A percentile compares a stretch with the other conserved stretches of the same genome.
Evolutionary conservation across 139 green algal species (phyloP).

Genomic region (Auxenochlorella pyrenoidosa): DNA sequence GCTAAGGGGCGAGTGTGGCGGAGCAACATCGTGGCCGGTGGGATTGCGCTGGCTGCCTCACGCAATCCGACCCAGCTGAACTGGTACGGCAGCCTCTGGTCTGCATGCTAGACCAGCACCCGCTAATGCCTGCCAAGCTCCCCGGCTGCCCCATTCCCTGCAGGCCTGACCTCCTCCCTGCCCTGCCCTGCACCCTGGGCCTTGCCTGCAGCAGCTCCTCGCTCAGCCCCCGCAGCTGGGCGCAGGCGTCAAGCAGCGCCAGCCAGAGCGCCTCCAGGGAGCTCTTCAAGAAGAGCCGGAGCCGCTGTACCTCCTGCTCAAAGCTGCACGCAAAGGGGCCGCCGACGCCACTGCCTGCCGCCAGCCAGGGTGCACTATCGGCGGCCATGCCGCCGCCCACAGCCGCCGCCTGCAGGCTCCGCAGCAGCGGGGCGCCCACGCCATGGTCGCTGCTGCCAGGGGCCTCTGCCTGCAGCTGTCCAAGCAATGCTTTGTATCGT

Average conservation of each 20-base stretch:
- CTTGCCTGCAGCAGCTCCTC: constrained; percentile 18
- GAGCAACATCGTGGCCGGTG: too few species aligned
- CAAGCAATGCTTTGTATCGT: constrained; percentile 35
- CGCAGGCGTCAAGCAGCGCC: constrained; percentile 36
- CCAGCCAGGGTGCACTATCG: not conserved
- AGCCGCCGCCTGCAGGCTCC: not conserved
- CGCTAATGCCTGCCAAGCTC: not conserved
- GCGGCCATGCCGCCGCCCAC: not conserved
- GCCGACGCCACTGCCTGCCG: not conserved
- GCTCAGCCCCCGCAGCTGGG: not conserved
- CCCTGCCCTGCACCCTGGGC: not conserved
- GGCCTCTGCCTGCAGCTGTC: constrained; percentile 17
- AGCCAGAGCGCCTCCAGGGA: constrained; percentile 51
- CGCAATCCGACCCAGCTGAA: too few species aligned
- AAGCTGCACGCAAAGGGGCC: constrained; percentile 20
- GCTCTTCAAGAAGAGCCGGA: constrained; percentile 37
- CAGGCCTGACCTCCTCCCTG: not conserved
- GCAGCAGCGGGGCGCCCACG: not conserved
- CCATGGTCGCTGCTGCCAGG: not conserved
- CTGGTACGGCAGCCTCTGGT: too few species aligned
- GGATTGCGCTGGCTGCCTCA: too few species aligned
- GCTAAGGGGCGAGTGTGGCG: too few species aligned
- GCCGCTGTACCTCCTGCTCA: constrained; percentile 36
- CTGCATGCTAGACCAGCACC: too few species aligned
- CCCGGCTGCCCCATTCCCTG: not conserved